Evolutionary conservation across 1,139 yeast species (phyloP), one percentile per base, ranked within the genome.

Genomic region (Protomyces lactucae-debilis): DNA sequence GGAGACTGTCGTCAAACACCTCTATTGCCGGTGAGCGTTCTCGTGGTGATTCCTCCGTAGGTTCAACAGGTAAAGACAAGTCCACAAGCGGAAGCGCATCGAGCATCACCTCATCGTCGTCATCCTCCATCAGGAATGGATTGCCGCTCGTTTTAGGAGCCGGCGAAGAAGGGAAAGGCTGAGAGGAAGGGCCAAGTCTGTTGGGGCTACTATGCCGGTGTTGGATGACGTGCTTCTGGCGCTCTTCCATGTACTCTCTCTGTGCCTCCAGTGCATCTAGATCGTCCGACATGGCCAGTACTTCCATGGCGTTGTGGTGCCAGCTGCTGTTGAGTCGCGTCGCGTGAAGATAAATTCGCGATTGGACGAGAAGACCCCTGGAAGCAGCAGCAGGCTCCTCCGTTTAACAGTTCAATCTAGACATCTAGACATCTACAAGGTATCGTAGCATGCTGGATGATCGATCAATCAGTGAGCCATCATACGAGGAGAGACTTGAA

Each of bases 181-280:
- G 63, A 12, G 57, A 52, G 10, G 63, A 59, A 5, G 48, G 23
- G 39, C 37, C 48, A 18, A 51, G 39, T 18, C 18, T 52, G 52
- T 43, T 39, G 10, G 63, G 63, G 16, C 56, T 51, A 10, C 45
- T 39, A 18, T 43, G 48, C 18, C 48, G 16, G 23, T 43, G 25
- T 21, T 43, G 21, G 48, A 43, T 43, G 48, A 43, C 48, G n/a
- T 43, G 28, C 35, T 39, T 39, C 18, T 35, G 21, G 18, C 54
- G 53, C 16, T 36, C 48, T 14, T 45, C 43, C 5, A 21, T 16
- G 36, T 39, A 28, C 6, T 52, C 57, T 32, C 57, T 12, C 36
- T 52, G 39, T 12, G 63, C 63, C 23, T 52, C 63, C 9, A 59
- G 57, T 25, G 63, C 63, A 35, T 59, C 63, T 28, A 52, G 52